Base-by-base conservation (phyloP, 768 basidiomycete genomes). In the Agrocybe chaxingu region DNA sequence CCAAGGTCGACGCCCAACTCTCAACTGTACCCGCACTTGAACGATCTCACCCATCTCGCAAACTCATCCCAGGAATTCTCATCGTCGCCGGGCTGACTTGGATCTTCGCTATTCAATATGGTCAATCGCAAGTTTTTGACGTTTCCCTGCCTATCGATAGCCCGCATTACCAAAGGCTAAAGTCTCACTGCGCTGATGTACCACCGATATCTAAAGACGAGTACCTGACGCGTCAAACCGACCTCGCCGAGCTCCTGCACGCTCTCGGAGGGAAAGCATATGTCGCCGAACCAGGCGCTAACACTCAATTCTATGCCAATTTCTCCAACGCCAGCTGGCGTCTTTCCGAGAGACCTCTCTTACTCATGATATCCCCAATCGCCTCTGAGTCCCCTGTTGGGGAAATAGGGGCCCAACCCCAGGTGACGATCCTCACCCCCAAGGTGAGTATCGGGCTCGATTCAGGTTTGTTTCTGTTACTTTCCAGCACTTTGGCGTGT, bases 231-330 rank as follows among this genome's bases (percentile, higher is more conserved):
- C 77, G 85, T n/a, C 88, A 87, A 57, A 70, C 59, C 4, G 54
- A 63, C 7, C 73, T 89, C 29, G 83, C 84, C 1, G 67, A 69
- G 10, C 68, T 63, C 0, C 73, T 89, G 12, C 62, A 70, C 47
- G 52, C 64, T 4, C 70, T 81, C 24, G 76, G 80, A 30, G 84
- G 78, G 0, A 74, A 80, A 6, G 85, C 86, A 11, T 93, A 89
- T 63, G 78, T 94, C 32, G 80, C 86, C 5, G 91, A 94, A 62
- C 89, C 92, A 19, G 82, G 87, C 0, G 79, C 88, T 10, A 87
- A 74, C 50, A 81, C 84, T 0, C 67, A 73, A 2, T 94, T 81
- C 72, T 92, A 78, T 63, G 82, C 74, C n/a, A 91, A 90, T 57
- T 74, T 91, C 51, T 85, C 85, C 9, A 61, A 57, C 4, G 52